A percentile compares a stretch with the other conserved stretches of the same genome.
Conservation (phyloP, 2,329 filamentous ascomycete species). For the Curvularia verruculosa region DNA sequence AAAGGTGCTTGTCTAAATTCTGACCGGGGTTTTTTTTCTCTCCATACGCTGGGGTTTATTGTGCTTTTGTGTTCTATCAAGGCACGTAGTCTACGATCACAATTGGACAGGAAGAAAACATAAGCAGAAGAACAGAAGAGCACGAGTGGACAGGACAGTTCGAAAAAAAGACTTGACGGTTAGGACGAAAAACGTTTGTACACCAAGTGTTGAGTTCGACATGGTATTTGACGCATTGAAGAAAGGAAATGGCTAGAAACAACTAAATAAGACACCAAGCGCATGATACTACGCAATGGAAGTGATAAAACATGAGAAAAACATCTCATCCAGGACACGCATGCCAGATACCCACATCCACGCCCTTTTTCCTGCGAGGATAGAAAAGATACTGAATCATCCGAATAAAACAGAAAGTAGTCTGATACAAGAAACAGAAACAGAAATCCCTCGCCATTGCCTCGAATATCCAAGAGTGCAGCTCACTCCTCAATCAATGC, state of each 20-base stretch:
- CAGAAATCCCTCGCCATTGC: not conserved
- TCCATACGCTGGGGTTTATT: no score
- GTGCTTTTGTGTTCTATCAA: no score
- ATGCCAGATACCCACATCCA: not conserved
- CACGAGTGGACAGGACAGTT: no score
- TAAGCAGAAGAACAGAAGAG: not conserved
- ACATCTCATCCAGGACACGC: not conserved
- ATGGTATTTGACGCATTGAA: not conserved
- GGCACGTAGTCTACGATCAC: no score
- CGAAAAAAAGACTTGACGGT: not conserved
- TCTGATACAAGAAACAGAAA: not conserved
- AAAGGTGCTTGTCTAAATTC: no score
- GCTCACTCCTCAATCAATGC: slow-evolving; percentile 69
- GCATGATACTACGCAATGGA: not conserved
- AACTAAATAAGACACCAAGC: not conserved
- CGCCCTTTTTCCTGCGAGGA: not conserved
- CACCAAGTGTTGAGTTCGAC: not conserved
- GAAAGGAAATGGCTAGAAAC: not conserved
- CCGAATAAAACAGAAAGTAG: not conserved
- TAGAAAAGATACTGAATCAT: not conserved
- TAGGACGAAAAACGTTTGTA: not conserved
- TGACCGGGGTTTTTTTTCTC: no score
- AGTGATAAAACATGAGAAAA: not conserved
- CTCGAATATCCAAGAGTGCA: not conserved
- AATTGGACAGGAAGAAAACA: not conserved